Evolutionary conservation across 192 early-diverging fungal genomes (phyloP).

Genomic region (Coemansia guatemalensis): DNA sequence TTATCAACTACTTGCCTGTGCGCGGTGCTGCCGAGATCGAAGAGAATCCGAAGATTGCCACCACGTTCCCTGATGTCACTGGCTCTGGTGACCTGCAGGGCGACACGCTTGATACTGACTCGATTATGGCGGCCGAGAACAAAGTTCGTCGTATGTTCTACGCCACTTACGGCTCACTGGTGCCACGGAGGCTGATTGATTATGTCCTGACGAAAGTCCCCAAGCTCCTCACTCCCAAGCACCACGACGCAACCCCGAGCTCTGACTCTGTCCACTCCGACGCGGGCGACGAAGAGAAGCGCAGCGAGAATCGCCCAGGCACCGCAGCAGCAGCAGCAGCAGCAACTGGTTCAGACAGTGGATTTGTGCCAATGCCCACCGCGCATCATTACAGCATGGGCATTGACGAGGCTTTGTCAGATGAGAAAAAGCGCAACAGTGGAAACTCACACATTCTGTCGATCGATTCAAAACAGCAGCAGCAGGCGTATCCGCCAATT

Average conservation of each 20-base stretch:
- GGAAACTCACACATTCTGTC: constrained; percentile 37
- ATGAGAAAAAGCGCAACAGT: constrained; percentile 12
- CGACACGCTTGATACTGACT: constrained; percentile 15
- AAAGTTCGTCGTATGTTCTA: constrained; percentile 31
- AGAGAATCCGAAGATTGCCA: constrained; percentile 35
- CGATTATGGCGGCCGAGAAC: constrained; percentile 18
- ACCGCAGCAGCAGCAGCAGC: too few species aligned
- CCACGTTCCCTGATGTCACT: constrained; percentile 34
- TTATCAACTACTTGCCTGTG: constrained; percentile 60
- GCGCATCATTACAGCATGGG: constrained; percentile 33
- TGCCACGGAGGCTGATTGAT: constrained; percentile 36
- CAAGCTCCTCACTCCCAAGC: constrained; percentile 19
- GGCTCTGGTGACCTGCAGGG: constrained; percentile 15
- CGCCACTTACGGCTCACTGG: constrained; percentile 41
- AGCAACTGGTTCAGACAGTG: neutral
- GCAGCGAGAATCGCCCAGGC: neutral
- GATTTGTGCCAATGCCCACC: constrained; percentile 21
- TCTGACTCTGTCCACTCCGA: neutral
- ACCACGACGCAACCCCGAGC: neutral
- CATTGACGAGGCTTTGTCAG: neutral
- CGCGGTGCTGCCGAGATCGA: constrained; percentile 46
- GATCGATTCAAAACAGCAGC: constrained; percentile 19
- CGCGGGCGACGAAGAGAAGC: constrained; percentile 5
- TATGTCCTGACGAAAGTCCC: constrained; percentile 44
- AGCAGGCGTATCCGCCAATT: neutral